Conservation (phyloP, 129 eudicot species). For the Rutidosis leptorrhynchoides region DNA sequence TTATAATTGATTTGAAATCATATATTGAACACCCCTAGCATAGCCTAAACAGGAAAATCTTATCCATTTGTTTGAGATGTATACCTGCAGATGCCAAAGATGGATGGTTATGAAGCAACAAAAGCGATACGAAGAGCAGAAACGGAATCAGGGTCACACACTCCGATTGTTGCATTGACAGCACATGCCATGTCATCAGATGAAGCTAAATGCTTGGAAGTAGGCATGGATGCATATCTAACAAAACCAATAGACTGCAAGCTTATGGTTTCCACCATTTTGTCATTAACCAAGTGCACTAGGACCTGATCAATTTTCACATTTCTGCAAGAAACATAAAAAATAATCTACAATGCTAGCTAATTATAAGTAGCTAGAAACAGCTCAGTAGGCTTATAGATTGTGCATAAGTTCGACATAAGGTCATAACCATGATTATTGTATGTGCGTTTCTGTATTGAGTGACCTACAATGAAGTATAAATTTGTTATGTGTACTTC, state of each 20-base stretch:
- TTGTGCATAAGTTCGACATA: slow-evolving; percentile 1
- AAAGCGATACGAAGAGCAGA: slow-evolving; percentile 77
- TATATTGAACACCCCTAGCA: too few species aligned
- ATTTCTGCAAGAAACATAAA: not conserved
- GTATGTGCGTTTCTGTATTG: not conserved
- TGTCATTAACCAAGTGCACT: slow-evolving; percentile 58
- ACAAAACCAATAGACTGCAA: slow-evolving; percentile 93
- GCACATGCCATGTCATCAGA: slow-evolving; percentile 98
- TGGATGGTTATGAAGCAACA: slow-evolving; percentile 99
- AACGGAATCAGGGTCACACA: slow-evolving; percentile 46
- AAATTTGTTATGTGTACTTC: not conserved
- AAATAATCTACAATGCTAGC: not conserved
- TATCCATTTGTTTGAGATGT: too few species aligned
- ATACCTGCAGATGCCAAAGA: slow-evolving; percentile 84
- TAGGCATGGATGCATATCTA: slow-evolving; percentile 98
- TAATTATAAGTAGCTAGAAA: too few species aligned
- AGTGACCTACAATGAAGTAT: slow-evolving; percentile 11
- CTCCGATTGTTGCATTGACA: slow-evolving; percentile 87
- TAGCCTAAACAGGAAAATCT: too few species aligned
- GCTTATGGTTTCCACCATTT: slow-evolving; percentile 87
- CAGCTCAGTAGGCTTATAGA: slow-evolving; percentile 3
- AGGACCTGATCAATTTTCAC: slow-evolving; percentile 24
- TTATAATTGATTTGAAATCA: too few species aligned
- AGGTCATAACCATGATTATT: slow-evolving; percentile 16
- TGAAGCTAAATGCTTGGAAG: slow-evolving; percentile 89